Evolutionary conservation across 2,329 filamentous ascomycete species (phyloP), one percentile per base, ranked within the genome.

Genomic region (Hypocreales sp.): DNA sequence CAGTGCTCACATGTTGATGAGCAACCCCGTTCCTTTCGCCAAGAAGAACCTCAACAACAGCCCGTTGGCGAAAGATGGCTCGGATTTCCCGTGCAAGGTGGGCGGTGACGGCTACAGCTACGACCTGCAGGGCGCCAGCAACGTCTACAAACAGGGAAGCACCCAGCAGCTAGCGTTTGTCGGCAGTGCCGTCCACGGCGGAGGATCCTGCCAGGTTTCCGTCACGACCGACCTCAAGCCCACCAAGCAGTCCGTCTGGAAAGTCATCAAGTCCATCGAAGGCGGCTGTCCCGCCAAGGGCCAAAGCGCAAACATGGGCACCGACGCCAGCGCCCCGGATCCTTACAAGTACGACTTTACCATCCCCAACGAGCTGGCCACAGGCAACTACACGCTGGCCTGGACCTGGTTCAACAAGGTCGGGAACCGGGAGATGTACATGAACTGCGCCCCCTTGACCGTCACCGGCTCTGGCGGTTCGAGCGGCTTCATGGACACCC

Each of bases 401-500:
- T 95, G 86, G 84, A 83, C 83, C 1, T 95, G 90, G 90, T 72
- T 92, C 54, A 95, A 95, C 61, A 79, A 78, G 33, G 45, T 92
- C 8, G 90, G 90, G 3, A 93, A 93, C 58, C 76, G 86, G 1
- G 90, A 95, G 48, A 83, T 93, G 66, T 94, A 95, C 64, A 92
- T 93, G 84, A 92, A 93, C 65, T 98, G 87, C 41, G 82, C 79
- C 0, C 72, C 81, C 0, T 51, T 92, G 25, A 66, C 61, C 0
- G 62, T 95, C 15, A 69, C 68, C 0, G 68, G 68, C 7, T 37
- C 35, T 0, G 55, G 53, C 0, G 67, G 67, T 28, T 50, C 52
- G 23, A 41, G 70, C 30, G 50, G 59, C 2, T 67, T 67, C 37
- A 67, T 76, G 35, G 47, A 68, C 21, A 48, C 55, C 0, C 74